phyloP scores from a whole-genome alignment of 176 grass and related monocot species.

The Cocos nucifera region DNA sequence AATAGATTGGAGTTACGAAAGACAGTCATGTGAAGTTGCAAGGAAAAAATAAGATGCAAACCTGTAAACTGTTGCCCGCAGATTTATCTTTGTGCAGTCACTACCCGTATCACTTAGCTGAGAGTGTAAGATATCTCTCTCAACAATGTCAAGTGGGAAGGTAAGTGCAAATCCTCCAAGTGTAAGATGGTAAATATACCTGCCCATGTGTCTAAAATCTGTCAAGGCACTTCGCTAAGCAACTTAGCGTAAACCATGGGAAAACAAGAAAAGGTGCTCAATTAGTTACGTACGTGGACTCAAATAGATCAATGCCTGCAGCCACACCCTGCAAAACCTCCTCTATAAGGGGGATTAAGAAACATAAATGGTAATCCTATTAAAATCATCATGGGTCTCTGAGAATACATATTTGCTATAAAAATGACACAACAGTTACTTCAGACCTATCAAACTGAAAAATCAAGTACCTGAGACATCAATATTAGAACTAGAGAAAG shows the following conservation, averaged over 20 bases:
- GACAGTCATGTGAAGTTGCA: too few relatives aligned
- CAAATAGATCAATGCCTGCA: conserved; percentile 85
- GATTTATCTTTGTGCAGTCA: conserved; percentile 78
- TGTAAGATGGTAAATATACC: conserved; percentile 93
- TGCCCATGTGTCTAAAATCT: conserved; percentile 17
- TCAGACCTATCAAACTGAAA: too few relatives aligned
- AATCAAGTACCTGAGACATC: too few relatives aligned
- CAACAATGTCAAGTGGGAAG: conserved; percentile 63
- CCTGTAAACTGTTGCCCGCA: conserved; percentile 70
- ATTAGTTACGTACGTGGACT: conserved; percentile 54
- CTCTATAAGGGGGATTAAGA: conserved; percentile 35
- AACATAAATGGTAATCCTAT: neutral
- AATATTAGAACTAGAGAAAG: too few relatives aligned
- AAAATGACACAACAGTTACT: too few relatives aligned
- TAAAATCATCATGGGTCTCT: neutral
- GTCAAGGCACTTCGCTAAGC: too few relatives aligned
- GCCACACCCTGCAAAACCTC: conserved; percentile 90
- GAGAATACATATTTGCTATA: too few relatives aligned
- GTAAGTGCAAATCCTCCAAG: conserved; percentile 81
- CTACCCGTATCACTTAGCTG: conserved; percentile 19
- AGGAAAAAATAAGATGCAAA: conserved; percentile 3
- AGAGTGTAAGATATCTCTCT: conserved; percentile 27
- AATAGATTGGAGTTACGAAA: too few relatives aligned
- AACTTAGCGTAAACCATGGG: neutral
- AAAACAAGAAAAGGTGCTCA: conserved; percentile 2